These are phyloP conservation scores for Conoideocrella luteorostrata DNA, from an alignment of 2,329 filamentous ascomycete genomes.

Conservation along the genomic window DNA sequence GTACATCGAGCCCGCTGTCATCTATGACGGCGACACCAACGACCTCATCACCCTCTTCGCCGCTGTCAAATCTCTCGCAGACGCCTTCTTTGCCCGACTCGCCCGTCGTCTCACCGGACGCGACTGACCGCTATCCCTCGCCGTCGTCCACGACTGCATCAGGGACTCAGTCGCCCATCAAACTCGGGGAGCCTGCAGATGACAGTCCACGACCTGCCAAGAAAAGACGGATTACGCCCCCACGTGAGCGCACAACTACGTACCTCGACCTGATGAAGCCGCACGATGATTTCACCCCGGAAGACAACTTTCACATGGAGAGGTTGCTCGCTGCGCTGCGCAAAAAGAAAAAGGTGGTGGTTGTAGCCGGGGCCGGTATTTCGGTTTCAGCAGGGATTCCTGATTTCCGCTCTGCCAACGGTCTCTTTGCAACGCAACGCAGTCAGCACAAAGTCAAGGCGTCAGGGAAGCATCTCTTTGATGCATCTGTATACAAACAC, in stretches of 20 bases:
- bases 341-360: slow-evolving; percentile 92
- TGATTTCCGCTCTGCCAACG: slow-evolving; percentile 88
- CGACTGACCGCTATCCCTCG: slow-evolving; percentile 44
- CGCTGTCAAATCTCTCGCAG: slow-evolving; percentile 46
- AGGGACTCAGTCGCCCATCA: slow-evolving; percentile 45
- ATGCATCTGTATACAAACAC: slow-evolving; percentile 95
- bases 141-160: slow-evolving; percentile 41
- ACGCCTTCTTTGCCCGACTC: slow-evolving; percentile 46
- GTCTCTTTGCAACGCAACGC: slow-evolving; percentile 79
- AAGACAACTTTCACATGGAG: slow-evolving; percentile 52
- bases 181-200: slow-evolving; percentile 32
- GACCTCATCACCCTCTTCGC: slow-evolving; percentile 41
- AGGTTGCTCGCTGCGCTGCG: slow-evolving; percentile 68
- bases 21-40: slow-evolving; percentile 25
- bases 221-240: slow-evolving; percentile 59
- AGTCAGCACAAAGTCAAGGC: slow-evolving; percentile 81
- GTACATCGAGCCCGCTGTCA: slow-evolving; percentile 14
- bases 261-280: slow-evolving; percentile 63
- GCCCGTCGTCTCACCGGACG: slow-evolving; percentile 31
- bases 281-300: slow-evolving; percentile 39
- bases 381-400: slow-evolving; percentile 95
- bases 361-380: slow-evolving; percentile 93
- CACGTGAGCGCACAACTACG: slow-evolving; percentile 67
- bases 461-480: slow-evolving; percentile 92
- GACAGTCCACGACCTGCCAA: slow-evolving; percentile 67